Evolutionary conservation across 495 filamentous ascomycete genomes (phyloP).

Genomic region (Letharia lupina): DNA sequence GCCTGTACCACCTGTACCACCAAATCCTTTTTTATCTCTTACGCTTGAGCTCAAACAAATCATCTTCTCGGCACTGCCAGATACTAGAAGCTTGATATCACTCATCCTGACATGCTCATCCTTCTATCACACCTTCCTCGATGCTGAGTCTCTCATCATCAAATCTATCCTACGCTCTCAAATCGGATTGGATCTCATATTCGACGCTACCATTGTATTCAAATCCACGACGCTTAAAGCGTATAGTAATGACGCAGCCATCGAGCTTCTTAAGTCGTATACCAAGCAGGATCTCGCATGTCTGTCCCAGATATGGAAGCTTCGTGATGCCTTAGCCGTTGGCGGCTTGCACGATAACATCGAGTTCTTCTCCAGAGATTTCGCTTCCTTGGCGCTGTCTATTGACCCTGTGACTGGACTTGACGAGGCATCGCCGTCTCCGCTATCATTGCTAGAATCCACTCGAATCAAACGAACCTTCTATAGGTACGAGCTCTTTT

Average conservation of each 20-base stretch:
- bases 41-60: background rate
- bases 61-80: background rate
- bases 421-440: background rate
- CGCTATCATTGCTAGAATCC: background rate
- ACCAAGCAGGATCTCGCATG: background rate
- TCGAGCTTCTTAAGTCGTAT: background rate
- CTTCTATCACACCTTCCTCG: background rate
- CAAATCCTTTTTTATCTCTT: background rate
- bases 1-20: background rate
- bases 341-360: background rate
- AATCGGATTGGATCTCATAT: background rate
- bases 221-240: background rate
- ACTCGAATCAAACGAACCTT: slow-evolving; percentile 1
- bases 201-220: background rate
- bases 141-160: background rate
- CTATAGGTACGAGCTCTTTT: slow-evolving; percentile 8
- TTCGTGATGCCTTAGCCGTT: background rate
- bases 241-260: background rate
- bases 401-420: background rate
- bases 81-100: background rate
- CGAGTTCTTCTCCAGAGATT: background rate
- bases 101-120: background rate
- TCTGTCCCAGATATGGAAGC: background rate
- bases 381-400: background rate
- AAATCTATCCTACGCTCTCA: background rate